Conservation (phyloP, 2,329 filamentous ascomycete species). For the Fusarium tuaranense region DNA sequence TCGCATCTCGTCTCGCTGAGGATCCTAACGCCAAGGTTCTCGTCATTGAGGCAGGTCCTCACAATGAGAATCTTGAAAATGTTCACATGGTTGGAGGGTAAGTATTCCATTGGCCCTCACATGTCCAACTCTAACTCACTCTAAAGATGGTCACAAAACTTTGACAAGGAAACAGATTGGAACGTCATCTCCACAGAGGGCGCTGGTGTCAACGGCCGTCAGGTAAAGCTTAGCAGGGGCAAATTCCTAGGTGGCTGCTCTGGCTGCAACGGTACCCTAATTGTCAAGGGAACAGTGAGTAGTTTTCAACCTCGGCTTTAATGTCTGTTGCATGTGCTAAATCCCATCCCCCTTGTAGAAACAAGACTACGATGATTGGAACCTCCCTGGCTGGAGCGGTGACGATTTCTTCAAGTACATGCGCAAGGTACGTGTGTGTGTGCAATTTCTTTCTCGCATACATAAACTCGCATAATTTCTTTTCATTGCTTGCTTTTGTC, state of each 20-base stretch:
- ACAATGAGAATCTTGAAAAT: conserved; percentile 59
- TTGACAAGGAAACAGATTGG: conserved; percentile 63
- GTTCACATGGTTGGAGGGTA: conserved; percentile 64
- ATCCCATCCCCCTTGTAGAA: conserved; percentile 34
- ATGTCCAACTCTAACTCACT: neutral
- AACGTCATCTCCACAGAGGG: conserved; percentile 59
- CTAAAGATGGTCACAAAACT: conserved; percentile 56
- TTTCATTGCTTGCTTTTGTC: conserved; percentile 3
- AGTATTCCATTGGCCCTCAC: conserved; percentile 7
- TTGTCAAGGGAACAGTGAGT: conserved; percentile 56
- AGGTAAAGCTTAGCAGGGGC: conserved; percentile 61
- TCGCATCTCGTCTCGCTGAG: conserved; percentile 54
- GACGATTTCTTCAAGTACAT: conserved; percentile 69
- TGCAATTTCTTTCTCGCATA: neutral
- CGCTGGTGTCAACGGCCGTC: conserved; percentile 53
- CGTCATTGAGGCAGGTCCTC: conserved; percentile 53
- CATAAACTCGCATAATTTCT: neutral
- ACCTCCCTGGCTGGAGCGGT: conserved; percentile 65
- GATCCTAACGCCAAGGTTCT: conserved; percentile 46
- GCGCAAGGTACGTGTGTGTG: conserved; percentile 56
- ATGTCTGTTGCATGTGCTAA: neutral
- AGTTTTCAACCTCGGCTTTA: too few species aligned
- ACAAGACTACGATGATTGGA: conserved; percentile 67
- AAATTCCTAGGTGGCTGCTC: conserved; percentile 63
- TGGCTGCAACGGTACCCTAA: conserved; percentile 62